A percentile compares a stretch with the other conserved stretches of the same genome.
Conservation (phyloP, 352 stramenopile species). For the Phytophthora lateralis region DNA sequence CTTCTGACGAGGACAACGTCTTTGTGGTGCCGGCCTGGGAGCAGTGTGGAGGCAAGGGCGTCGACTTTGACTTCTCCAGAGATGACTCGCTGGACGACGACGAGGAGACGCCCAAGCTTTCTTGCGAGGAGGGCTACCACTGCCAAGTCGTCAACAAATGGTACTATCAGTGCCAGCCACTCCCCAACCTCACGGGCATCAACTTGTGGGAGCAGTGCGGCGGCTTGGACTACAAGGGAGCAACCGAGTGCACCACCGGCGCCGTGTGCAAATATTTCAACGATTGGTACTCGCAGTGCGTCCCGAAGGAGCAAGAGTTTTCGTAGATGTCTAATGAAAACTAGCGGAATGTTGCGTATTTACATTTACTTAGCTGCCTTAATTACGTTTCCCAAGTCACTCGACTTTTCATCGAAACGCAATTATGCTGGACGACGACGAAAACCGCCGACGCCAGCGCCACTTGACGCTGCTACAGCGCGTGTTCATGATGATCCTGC, state of each 20-base stretch:
- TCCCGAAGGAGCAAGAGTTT: slow-evolving; percentile 38
- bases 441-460: slow-evolving; percentile 4
- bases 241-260: slow-evolving; percentile 17
- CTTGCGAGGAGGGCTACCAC: slow-evolving; percentile 34
- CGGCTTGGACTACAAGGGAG: slow-evolving; percentile 21
- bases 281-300: slow-evolving; percentile 58
- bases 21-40: slow-evolving; percentile 23
- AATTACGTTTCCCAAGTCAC: too few relatives aligned
- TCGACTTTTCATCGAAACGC: not conserved
- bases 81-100: slow-evolving; percentile 15
- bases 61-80: slow-evolving; percentile 32
- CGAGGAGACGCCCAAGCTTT: slow-evolving; percentile 22
- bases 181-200: slow-evolving; percentile 16
- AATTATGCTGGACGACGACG: slow-evolving; percentile 17
- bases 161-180: slow-evolving; percentile 48
- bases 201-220: slow-evolving; percentile 42
- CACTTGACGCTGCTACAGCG: slow-evolving; percentile 28
- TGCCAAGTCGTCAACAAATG: slow-evolving; percentile 46
- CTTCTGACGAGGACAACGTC: not conserved
- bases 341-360: too few relatives aligned
- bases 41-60: slow-evolving; percentile 38
- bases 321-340: slow-evolving; percentile 26
- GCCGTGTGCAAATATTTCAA: slow-evolving; percentile 44
- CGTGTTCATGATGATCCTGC: slow-evolving; percentile 49
- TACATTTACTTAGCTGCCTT: too few relatives aligned